Conservation (phyloP, 768 basidiomycete genomes). For the Tricholomella constricta region DNA sequence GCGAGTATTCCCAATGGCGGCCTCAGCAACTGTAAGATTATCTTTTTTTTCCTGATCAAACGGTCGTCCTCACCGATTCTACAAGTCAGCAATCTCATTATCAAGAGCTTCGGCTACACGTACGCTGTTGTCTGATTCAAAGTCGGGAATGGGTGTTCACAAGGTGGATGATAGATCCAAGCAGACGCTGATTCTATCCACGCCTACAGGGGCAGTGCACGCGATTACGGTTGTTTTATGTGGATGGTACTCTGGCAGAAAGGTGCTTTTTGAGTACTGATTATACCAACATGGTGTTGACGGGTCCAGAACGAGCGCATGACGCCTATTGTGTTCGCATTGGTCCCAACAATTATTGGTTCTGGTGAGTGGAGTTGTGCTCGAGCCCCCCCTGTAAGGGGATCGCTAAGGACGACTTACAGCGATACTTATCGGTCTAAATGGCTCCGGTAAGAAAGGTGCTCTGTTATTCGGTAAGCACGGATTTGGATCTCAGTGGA, state of each 20-base stretch:
- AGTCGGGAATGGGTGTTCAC: background rate
- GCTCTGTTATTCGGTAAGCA: slow-evolving; percentile 54
- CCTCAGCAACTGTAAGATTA: slow-evolving; percentile 58
- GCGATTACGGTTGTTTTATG: slow-evolving; percentile 50
- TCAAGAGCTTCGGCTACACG: slow-evolving; percentile 67
- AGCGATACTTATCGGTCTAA: slow-evolving; percentile 58
- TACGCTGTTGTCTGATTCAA: slow-evolving; percentile 26
- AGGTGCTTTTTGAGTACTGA: slow-evolving; percentile 40
- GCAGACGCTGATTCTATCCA: slow-evolving; percentile 60
- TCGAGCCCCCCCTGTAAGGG: background rate
- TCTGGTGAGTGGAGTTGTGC: slow-evolving; percentile 40
- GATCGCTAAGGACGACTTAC: background rate
- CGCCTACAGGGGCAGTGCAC: slow-evolving; percentile 55
- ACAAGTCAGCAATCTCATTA: slow-evolving; percentile 61
- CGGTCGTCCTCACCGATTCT: background rate
- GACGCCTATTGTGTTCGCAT: slow-evolving; percentile 58
- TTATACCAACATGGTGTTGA: background rate
- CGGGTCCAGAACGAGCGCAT: slow-evolving; percentile 53
- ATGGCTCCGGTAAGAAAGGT: slow-evolving; percentile 48
- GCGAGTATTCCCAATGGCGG: slow-evolving; percentile 69
- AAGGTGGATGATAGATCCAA: slow-evolving; percentile 43
- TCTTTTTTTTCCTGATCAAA: background rate
- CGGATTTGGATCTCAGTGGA: background rate
- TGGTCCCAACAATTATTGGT: slow-evolving; percentile 62
- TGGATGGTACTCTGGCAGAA: slow-evolving; percentile 68